Evolutionary conservation across 352 stramenopile genomes (phyloP).

Genomic region (Pythium insidiosum): DNA sequence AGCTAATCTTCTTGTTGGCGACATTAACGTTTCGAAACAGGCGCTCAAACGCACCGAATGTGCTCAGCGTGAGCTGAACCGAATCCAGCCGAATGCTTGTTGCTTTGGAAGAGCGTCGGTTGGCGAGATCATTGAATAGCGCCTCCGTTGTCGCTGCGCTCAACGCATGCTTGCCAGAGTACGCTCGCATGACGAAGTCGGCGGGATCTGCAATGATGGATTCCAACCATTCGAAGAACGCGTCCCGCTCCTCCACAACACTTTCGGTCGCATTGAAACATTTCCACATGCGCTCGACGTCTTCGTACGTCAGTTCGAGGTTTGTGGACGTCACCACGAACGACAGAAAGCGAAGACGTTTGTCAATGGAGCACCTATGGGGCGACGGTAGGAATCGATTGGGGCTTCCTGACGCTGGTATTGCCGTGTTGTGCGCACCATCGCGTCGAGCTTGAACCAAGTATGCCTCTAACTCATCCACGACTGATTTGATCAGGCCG

Average conservation of each 20-base stretch:
- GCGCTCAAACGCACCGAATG: conserved; percentile 20
- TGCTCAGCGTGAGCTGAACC: conserved; percentile 9
- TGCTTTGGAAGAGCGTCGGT: not conserved
- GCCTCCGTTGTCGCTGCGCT: conserved; percentile 14
- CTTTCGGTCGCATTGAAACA: conserved; percentile 37
- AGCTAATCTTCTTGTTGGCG: conserved; percentile 10
- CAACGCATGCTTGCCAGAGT: conserved; percentile 52
- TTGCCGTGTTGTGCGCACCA: not conserved
- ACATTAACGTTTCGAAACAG: conserved; percentile 27
- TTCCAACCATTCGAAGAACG: conserved; percentile 76
- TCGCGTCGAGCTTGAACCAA: not conserved
- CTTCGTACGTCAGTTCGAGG: conserved; percentile 53
- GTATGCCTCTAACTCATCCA: conserved; percentile 36
- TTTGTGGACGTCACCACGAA: conserved; percentile 73
- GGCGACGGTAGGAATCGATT: not conserved
- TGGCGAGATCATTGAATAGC: conserved; percentile 14
- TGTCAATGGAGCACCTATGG: conserved; percentile 18
- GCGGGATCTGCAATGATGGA: conserved; percentile 54
- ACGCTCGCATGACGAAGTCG: conserved; percentile 64
- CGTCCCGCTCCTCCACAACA: conserved; percentile 25
- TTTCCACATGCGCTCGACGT: conserved; percentile 48
- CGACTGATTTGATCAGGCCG: conserved; percentile 46
- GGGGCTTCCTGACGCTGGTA: not conserved
- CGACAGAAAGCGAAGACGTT: conserved; percentile 60
- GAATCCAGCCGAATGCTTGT: conserved; percentile 8